A percentile compares a stretch with the other conserved stretches of the same genome.
phyloP scores from a whole-genome alignment of 768 basidiomycete species.

The Auricularia cornea region DNA sequence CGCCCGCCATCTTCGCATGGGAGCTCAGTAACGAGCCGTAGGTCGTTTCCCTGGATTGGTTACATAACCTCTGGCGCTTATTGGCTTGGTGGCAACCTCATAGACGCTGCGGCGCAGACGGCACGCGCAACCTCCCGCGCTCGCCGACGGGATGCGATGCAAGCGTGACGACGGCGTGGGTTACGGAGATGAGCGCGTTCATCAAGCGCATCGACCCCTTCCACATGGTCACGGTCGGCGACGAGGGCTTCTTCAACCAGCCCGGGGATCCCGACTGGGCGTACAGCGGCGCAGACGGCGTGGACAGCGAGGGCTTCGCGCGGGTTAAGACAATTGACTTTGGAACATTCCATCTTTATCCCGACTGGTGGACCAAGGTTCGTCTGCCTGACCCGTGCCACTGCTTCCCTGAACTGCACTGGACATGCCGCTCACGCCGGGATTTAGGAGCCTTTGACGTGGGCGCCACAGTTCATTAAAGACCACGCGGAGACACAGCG shows the following conservation, averaged over 20 bases:
- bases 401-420: not conserved
- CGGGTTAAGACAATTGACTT: conserved; percentile 6
- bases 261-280: conserved; percentile 12
- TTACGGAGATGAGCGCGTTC: conserved; percentile 11
- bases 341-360: conserved; percentile 12
- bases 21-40: conserved; percentile 9
- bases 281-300: conserved; percentile 6
- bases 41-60: not conserved
- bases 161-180: conserved; percentile 12
- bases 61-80: not conserved
- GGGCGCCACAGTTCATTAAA: conserved; percentile 9
- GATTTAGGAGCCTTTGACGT: conserved; percentile 6
- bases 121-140: conserved; percentile 13
- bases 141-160: conserved; percentile 9
- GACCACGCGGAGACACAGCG: conserved; percentile 5
- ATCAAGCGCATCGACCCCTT: conserved; percentile 12
- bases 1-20: conserved; percentile 12
- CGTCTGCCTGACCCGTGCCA: not conserved
- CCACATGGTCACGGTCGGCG: conserved; percentile 14
- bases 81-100: not conserved
- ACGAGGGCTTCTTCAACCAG: conserved; percentile 14
- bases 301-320: conserved; percentile 8
- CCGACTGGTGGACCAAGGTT: conserved; percentile 12
- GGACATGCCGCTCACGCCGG: too few relatives aligned
- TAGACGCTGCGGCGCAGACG: conserved; percentile 11